Conservation (phyloP, 306 rosid species). For the Malus asiatica region DNA sequence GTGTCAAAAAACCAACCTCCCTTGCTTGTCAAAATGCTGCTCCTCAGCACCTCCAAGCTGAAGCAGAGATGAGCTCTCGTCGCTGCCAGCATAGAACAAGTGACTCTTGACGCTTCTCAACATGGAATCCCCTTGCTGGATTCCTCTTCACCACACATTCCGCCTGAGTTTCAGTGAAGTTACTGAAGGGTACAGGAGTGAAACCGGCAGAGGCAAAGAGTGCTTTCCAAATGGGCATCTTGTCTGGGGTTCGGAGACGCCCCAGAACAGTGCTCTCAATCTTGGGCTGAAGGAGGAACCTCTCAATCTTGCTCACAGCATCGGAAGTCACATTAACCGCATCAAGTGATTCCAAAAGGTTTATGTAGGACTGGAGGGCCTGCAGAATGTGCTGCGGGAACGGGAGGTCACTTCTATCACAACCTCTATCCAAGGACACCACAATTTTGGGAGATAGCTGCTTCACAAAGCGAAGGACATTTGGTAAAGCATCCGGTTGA, state of each 20-base stretch:
- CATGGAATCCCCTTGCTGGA: constrained; percentile 35
- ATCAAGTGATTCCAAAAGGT: constrained; percentile 36
- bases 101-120: constrained; percentile 40
- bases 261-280: constrained; percentile 39
- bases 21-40: constrained; percentile 14
- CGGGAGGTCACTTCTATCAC: constrained; percentile 34
- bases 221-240: constrained; percentile 30
- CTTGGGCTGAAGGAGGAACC: constrained; percentile 35
- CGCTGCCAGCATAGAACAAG: constrained; percentile 44
- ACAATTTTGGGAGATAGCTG: constrained; percentile 36
- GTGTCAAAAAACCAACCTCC: constrained; percentile 30
- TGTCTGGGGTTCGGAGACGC: constrained; percentile 22
- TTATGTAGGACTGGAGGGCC: constrained; percentile 34
- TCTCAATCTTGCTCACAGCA: constrained; percentile 35
- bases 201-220: constrained; percentile 29
- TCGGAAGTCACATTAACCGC: constrained; percentile 27
- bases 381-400: constrained; percentile 38
- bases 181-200: constrained; percentile 30
- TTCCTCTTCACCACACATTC: constrained; percentile 42
- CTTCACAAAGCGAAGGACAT: constrained; percentile 29
- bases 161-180: constrained; percentile 44
- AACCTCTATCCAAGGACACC: constrained; percentile 35
- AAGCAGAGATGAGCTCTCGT: constrained; percentile 34
- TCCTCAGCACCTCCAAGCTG: constrained; percentile 46
- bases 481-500: constrained; percentile 31